A percentile compares a stretch with the other conserved stretches of the same genome.
phyloP scores from a whole-genome alignment of 768 basidiomycete genomes.

The Rhodotorula kratochvilovae region DNA sequence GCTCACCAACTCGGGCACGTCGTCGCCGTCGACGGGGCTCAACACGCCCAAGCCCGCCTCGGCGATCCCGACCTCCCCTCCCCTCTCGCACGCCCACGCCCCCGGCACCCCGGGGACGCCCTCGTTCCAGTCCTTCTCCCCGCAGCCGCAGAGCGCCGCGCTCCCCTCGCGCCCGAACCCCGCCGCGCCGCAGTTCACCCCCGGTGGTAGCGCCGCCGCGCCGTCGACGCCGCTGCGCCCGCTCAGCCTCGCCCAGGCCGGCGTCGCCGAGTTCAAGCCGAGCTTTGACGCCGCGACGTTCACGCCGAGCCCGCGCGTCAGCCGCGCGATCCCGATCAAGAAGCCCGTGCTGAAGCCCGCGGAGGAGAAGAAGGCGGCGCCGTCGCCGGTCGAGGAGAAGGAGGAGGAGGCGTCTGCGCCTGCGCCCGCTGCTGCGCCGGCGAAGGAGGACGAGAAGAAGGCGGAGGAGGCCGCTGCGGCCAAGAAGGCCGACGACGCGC shows the following conservation, averaged over 20 bases:
- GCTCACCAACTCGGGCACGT: conserved; percentile 3
- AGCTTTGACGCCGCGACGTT: conserved; percentile 5
- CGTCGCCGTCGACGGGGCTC: conserved; percentile 25
- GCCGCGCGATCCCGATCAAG: conserved; percentile 34
- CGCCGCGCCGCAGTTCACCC: conserved; percentile 6
- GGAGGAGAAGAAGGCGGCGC: conserved; percentile 9
- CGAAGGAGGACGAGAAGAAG: conserved; percentile 10
- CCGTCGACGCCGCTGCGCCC: conserved; percentile 20
- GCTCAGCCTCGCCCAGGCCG: neutral
- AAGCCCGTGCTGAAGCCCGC: conserved; percentile 23
- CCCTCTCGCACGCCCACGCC: conserved; percentile 13
- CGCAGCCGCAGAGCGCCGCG: conserved; percentile 23
- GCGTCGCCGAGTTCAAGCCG: conserved; percentile 35
- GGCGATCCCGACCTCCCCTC: conserved; percentile 23
- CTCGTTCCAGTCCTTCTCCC: conserved; percentile 29
- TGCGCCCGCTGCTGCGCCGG: conserved; percentile 4
- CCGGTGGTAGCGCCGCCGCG: neutral
- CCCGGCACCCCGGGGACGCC: conserved; percentile 14
- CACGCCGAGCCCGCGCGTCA: conserved; percentile 14
- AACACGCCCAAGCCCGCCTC: conserved; percentile 28
- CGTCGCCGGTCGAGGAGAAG: neutral
- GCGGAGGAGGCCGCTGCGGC: conserved; percentile 3
- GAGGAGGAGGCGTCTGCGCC: conserved; percentile 16
- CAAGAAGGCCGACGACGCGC: neutral
- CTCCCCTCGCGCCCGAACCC: conserved; percentile 25